Percentiles rank a stretch among this genome's conserved stretches.
phyloP scores from a whole-genome alignment of 305 asterid genomes.

The Rubia occidens region DNA sequence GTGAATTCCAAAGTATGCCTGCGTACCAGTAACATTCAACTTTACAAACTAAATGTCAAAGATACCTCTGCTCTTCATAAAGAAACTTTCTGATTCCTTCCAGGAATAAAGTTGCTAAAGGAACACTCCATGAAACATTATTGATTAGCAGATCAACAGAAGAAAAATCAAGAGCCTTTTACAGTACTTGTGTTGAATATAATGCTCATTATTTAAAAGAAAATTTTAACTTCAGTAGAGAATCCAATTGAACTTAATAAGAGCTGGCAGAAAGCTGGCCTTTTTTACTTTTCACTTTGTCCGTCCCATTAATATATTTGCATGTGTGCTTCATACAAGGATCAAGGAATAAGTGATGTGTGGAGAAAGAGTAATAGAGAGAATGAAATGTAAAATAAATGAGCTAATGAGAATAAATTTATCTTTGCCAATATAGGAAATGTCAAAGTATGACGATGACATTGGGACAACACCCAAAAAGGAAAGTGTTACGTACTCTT shows the following conservation, averaged over 20 bases:
- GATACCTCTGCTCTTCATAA: not conserved
- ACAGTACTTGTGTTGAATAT: not conserved
- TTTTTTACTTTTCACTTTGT: not conserved
- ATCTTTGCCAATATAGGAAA: not conserved
- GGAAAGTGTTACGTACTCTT: not conserved
- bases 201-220: not conserved
- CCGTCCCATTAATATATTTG: not conserved
- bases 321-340: not conserved
- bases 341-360: not conserved
- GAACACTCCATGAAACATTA: not conserved
- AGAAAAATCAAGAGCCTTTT: not conserved
- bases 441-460: not conserved
- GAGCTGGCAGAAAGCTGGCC: not conserved
- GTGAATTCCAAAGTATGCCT: conserved; percentile 94
- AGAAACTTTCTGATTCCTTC: not conserved
- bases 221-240: not conserved
- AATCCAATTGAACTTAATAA: not conserved
- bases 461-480: not conserved
- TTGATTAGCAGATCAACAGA: not conserved
- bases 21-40: conserved; percentile 15
- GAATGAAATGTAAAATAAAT: too few relatives aligned
- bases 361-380: not conserved
- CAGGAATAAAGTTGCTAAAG: not conserved
- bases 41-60: not conserved
- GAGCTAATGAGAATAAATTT: too few relatives aligned